Percentiles rank a stretch among this genome's conserved stretches.
phyloP scores from a whole-genome alignment of 805 yeast genomes.

The Blastobotrys americana region DNA sequence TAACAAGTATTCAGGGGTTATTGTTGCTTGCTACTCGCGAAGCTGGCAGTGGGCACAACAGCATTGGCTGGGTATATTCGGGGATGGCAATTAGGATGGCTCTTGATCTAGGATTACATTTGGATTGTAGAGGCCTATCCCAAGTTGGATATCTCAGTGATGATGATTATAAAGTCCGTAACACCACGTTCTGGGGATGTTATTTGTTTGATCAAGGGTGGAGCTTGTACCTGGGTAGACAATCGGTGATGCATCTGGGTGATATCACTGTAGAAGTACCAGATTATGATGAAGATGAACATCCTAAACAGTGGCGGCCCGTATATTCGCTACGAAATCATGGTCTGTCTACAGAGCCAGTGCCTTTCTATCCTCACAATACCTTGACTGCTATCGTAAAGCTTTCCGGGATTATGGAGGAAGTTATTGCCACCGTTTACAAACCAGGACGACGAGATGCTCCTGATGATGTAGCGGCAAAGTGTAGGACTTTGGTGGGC shows the following conservation, averaged over 20 bases:
- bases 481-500: slow-evolving; percentile 5
- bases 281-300: slow-evolving; percentile 10
- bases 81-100: slow-evolving; percentile 22
- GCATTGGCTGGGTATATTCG: slow-evolving; percentile 20
- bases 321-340: slow-evolving; percentile 6
- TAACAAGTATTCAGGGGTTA: slow-evolving; percentile 18
- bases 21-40: slow-evolving; percentile 16
- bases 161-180: slow-evolving; percentile 15
- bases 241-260: slow-evolving; percentile 14
- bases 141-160: slow-evolving; percentile 12
- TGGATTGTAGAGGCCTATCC: slow-evolving; percentile 14
- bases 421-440: slow-evolving; percentile 11
- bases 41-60: slow-evolving; percentile 17
- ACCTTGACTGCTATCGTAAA: slow-evolving; percentile 15
- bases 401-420: slow-evolving; percentile 16
- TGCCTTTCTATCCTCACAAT: slow-evolving; percentile 14
- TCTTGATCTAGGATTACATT: slow-evolving; percentile 17
- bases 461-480: slow-evolving; percentile 9
- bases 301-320: slow-evolving; percentile 15
- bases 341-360: slow-evolving; percentile 4
- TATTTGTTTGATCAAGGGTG: slow-evolving; percentile 19
- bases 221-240: slow-evolving; percentile 18
- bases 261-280: slow-evolving; percentile 13
- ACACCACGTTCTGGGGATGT: slow-evolving; percentile 20
- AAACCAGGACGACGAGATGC: slow-evolving; percentile 8